Evolutionary conservation across 1,284 basidiomycete genomes (phyloP), one percentile per base, ranked within the genome.

Genomic region (Singerocomus rubriflavus): DNA sequence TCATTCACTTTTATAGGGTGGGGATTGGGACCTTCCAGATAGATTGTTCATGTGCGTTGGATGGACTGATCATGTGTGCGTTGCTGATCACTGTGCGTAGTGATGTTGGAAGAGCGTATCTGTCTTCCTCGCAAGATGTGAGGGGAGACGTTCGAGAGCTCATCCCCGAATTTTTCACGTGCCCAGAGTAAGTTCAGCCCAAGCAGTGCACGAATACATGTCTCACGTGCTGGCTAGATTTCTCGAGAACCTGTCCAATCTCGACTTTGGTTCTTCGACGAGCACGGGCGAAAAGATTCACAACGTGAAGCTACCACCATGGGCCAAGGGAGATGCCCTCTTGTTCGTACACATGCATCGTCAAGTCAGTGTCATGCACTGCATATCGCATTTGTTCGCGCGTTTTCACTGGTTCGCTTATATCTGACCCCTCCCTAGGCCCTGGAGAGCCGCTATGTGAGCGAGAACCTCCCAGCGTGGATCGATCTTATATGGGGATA

Each of bases 11-110:
- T 42, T 10, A 2, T 39, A 86, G 76, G 92, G 92, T 21, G 93
- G 94, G n/a, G 88, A 89, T 60, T 98, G 94, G 82, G 95, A 98
- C 73, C 72, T 97, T n/a, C 93, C 95, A 0, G 94, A 98, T 72
- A 79, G 95, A 25, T 72, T 97, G 12, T 98, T 98, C 70, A 85
- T 80, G 76, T 92, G 58, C 25, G 73, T 42, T 52, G 13, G 6
- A 37, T 13, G 38, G 10, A 33, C 17, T 27, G 9, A 3, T 30
- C 9, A 29, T n/a, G 29, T 38, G 35, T 52, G 16, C 16, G 27
- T 32, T 36, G 35, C 55, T 53, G 48, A 60, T 46, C 16, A 32
- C 12, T 12, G 6, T 46, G 32, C 37, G 25, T 52, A 91, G 85
- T 57, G 84, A 91, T 56, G 72, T 95, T 13, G 75, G 80, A 32